phyloP scores from a whole-genome alignment of 129 eudicot species.

The Artemisia annua region DNA sequence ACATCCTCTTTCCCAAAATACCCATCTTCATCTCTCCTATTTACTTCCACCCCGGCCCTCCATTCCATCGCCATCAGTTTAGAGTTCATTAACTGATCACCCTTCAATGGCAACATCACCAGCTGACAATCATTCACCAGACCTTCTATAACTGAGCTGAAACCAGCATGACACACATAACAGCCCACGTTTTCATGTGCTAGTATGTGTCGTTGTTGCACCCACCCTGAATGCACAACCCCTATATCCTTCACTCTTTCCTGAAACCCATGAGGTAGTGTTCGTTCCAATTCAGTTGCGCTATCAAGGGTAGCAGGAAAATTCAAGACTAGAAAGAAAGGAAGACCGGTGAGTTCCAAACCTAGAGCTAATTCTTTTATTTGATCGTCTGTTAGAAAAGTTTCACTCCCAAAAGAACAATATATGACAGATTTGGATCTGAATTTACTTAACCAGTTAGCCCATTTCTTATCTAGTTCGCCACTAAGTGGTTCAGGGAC shows the following conservation, averaged over 20 bases:
- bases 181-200: slow-evolving; percentile 58
- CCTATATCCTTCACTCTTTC: slow-evolving; percentile 49
- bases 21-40: slow-evolving; percentile 65
- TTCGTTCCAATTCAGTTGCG: slow-evolving; percentile 28
- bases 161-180: slow-evolving; percentile 45
- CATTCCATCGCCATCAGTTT: slow-evolving; percentile 44
- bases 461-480: slow-evolving; percentile 37
- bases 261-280: slow-evolving; percentile 47
- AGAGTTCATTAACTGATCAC: slow-evolving; percentile 47
- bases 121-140: slow-evolving; percentile 49
- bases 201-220: slow-evolving; percentile 59
- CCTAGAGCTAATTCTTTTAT: slow-evolving; percentile 47
- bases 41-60: slow-evolving; percentile 60
- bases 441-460: slow-evolving; percentile 38
- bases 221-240: slow-evolving; percentile 57
- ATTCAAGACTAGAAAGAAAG: slow-evolving; percentile 51
- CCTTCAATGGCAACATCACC: slow-evolving; percentile 44
- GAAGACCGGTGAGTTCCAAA: slow-evolving; percentile 44
- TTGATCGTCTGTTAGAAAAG: slow-evolving; percentile 46
- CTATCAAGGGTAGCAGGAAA: slow-evolving; percentile 34
- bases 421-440: slow-evolving; percentile 42
- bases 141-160: slow-evolving; percentile 52
- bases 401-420: slow-evolving; percentile 37
- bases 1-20: slow-evolving; percentile 50
- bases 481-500: slow-evolving; percentile 35